These are phyloP conservation scores for Papiliotrema terrestris DNA, from an alignment of 1,284 basidiomycete species.

Conservation along the genomic window DNA sequence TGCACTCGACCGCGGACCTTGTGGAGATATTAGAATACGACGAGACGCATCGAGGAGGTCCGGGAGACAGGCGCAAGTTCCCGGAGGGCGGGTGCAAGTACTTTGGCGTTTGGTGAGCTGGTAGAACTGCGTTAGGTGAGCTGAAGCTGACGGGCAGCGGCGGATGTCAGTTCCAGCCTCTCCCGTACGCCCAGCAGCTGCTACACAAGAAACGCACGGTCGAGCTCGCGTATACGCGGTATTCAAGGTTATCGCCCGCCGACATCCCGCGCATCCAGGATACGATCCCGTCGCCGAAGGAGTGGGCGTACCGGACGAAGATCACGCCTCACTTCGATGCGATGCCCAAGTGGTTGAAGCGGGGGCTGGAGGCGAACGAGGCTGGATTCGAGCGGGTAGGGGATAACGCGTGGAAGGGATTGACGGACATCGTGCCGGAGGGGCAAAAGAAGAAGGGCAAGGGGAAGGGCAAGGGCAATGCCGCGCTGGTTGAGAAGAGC, in stretches of 20 bases:
- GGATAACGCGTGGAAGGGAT: background rate
- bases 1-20: slow-evolving; percentile 74
- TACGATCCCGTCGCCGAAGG: slow-evolving; percentile 80
- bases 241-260: slow-evolving; percentile 57
- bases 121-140: slow-evolving; percentile 2
- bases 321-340: slow-evolving; percentile 95
- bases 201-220: slow-evolving; percentile 82
- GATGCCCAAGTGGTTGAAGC: slow-evolving; percentile 55
- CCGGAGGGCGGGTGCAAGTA: slow-evolving; percentile 64
- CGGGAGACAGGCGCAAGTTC: slow-evolving; percentile 38
- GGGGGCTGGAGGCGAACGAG: background rate
- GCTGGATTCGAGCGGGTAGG: background rate
- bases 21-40: slow-evolving; percentile 67
- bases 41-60: slow-evolving; percentile 61
- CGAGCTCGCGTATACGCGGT: slow-evolving; percentile 77
- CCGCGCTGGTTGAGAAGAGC: background rate
- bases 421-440: background rate
- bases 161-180: slow-evolving; percentile 61
- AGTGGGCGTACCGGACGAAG: slow-evolving; percentile 93
- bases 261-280: slow-evolving; percentile 65
- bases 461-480: background rate
- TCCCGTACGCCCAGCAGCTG: slow-evolving; percentile 83
- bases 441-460: background rate
- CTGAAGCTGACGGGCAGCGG: slow-evolving; percentile 23
- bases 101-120: slow-evolving; percentile 66